Evolutionary conservation across 371 early-diverging fungal species (phyloP), one percentile per base, ranked within the genome.

Genomic region (Haplosporangium sp.): DNA sequence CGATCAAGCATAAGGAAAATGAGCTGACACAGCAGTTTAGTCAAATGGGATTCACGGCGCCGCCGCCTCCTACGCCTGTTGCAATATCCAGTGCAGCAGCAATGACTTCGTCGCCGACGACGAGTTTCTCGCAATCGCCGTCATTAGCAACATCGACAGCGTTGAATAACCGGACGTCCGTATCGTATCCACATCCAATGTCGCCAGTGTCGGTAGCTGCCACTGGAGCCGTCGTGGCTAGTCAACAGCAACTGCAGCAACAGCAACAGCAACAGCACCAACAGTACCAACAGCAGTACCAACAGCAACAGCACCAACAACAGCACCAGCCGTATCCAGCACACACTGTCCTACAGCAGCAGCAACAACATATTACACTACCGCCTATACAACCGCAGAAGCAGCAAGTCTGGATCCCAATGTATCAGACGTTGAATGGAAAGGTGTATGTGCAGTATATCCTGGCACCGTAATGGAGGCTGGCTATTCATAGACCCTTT

Each of bases 381-480:
- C 29, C 29, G 4, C 29, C 29, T 2, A 29, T 29, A 29, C 48
- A 36, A 4, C 69, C 62, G 5, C 62, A 41, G 36, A 71, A 68
- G 62, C 79, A 77, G 56, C 79, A 77, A 40, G 62, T 77, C 40
- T 77, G 79, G 79, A 60, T 77, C 14, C 79, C 79, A 0, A 64
- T 68, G 59, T 77, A 77, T 37, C 79, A 77, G 48, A 64, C 68
- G 0, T 23, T 64, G 0, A 23, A 16, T 16, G 72, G 72, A 47
- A 77, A 67, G 46, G 57, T 62, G 1, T 77, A 77, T 38, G 79
- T 77, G 6, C 64, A 77, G 20, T 77, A 77, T 41, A 41, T 55
- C 9, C 59, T 63, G 0, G 61, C 62, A 6, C 65, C 69, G 95
- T 52, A 97, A 29, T 29, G 29, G 29, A 29, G 29, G 29, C 29